Conservation (phyloP, 106 monocot species). For the Dendrobium nobile region DNA sequence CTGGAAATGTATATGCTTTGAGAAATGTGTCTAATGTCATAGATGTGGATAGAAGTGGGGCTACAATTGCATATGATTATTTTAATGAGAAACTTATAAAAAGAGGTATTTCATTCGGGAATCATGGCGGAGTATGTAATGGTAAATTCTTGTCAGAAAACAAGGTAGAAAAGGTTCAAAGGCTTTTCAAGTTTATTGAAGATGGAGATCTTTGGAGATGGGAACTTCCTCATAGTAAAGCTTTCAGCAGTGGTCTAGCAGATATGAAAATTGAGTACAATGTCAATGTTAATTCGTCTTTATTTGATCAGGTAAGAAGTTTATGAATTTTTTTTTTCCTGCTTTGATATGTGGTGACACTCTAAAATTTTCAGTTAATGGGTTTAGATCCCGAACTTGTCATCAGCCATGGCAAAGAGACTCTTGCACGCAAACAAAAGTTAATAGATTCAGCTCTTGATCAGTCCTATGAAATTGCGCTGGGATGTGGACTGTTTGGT, state of each 20-base stretch:
- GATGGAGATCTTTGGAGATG: slow-evolving; percentile 97
- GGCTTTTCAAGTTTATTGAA: slow-evolving; percentile 75
- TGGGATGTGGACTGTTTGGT: slow-evolving; percentile 68
- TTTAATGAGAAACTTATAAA: slow-evolving; percentile 56
- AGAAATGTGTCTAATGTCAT: slow-evolving; percentile 73
- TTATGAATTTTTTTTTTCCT: background rate
- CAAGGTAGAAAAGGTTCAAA: slow-evolving; percentile 44
- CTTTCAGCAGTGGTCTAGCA: slow-evolving; percentile 84
- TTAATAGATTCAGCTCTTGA: slow-evolving; percentile 57
- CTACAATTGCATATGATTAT: slow-evolving; percentile 84
- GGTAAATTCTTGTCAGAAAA: slow-evolving; percentile 30
- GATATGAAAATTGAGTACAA: slow-evolving; percentile 75
- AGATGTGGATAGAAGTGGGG: slow-evolving; percentile 88
- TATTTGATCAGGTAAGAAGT: slow-evolving; percentile 68
- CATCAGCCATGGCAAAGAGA: slow-evolving; percentile 44
- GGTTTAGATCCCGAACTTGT: slow-evolving; percentile 62
- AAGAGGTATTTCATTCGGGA: background rate
- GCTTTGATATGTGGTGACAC: background rate
- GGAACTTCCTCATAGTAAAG: slow-evolving; percentile 76
- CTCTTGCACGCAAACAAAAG: slow-evolving; percentile 51
- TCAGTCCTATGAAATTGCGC: slow-evolving; percentile 67
- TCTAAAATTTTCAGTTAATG: slow-evolving; percentile 41
- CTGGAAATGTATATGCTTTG: slow-evolving; percentile 18
- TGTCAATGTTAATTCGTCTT: slow-evolving; percentile 49
- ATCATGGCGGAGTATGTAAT: slow-evolving; percentile 9